These are phyloP conservation scores for Penicillium digitatum DNA, from an alignment of 2,329 filamentous ascomycete genomes.

Conservation along the genomic window DNA sequence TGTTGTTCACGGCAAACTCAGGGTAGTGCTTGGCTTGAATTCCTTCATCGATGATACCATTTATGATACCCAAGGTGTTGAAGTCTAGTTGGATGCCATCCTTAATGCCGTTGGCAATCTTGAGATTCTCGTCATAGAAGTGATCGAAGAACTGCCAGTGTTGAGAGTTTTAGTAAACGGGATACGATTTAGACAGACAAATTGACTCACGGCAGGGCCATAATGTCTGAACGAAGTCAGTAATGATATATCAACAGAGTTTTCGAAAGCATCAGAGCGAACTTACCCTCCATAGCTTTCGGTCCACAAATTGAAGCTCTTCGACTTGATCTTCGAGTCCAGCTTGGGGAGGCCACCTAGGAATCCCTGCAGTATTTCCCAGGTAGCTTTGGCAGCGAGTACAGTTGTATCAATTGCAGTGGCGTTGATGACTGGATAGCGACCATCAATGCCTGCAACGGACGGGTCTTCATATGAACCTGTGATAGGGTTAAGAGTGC, in stretches of 20 bases:
- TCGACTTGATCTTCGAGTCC: conserved; percentile 49
- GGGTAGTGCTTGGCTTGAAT: conserved; percentile 51
- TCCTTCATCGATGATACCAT: conserved; percentile 54
- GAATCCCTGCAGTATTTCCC: conserved; percentile 56
- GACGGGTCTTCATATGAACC: conserved; percentile 47
- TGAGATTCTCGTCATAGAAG: conserved; percentile 56
- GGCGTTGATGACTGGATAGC: conserved; percentile 50
- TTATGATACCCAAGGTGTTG: conserved; percentile 54
- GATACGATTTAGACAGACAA: neutral
- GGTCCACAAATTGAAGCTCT: conserved; percentile 57
- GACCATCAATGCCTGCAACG: conserved; percentile 43
- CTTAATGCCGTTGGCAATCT: conserved; percentile 49
- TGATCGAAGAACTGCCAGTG: conserved; percentile 50
- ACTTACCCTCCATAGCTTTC: conserved; percentile 51
- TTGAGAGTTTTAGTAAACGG: conserved; percentile 12
- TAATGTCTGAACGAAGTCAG: conserved; percentile 43
- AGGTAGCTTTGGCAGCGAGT: conserved; percentile 53
- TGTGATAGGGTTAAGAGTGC: conserved; percentile 43
- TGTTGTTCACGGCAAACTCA: conserved; percentile 53
- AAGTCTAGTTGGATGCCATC: conserved; percentile 52
- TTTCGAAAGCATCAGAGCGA: neutral
- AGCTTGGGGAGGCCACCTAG: conserved; percentile 48
- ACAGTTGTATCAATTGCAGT: conserved; percentile 53
- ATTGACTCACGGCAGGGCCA: conserved; percentile 42
- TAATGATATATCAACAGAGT: conserved; percentile 1